Base-by-base conservation (phyloP, 108 stramenopile species). In the Fragilaria crotonensis region DNA sequence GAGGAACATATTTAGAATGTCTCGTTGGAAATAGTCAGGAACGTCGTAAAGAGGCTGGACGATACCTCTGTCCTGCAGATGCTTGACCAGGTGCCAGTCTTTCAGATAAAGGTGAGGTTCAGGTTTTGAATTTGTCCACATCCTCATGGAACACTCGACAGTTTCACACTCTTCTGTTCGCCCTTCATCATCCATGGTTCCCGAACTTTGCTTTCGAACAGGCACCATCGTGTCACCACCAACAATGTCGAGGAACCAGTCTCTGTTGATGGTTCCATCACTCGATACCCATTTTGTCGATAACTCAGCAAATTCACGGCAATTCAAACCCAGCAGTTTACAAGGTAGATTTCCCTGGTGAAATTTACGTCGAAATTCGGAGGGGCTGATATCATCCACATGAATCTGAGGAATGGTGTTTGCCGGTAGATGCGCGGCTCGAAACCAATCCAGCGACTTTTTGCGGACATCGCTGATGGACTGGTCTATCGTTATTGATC, bases 61-160 rank as follows among this genome's bases (percentile, higher is more conserved):
- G 55, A 33, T 18, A 0, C 46, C 31, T 28, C 47, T 66, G 5
- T 60, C 32, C 30, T 55, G 23, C 2, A 81, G 52, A 23, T 58
- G 57, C 31, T 63, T 54, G 45, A 64, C 48, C 20, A 90, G 58
- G 68, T 90, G 89, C 89, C 89, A 90, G 64, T 90, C 89, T 64
- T 90, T 90, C 23, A 90, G 70, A 46, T 90, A 90, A 48, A 31
- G 18, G 11, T 41, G 20, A 31, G 54, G 20, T 25, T 25, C 9
- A 7, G 32, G 5, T 33, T 56, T 50, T 29, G 33, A 19, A 11
- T 62, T 1, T 41, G 79, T 71, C 82, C 84, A 86, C 50, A 72
- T 68, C 18, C 57, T 30, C 22, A 85, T 44, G 14, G 68, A 51
- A 33, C 77, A 66, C 14, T 79, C 45, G 3, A 52, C 32, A 4